Evolutionary conservation across 1,284 basidiomycete genomes (phyloP), one percentile per base, ranked within the genome.

Genomic region (Cryptococcus hybrid): DNA sequence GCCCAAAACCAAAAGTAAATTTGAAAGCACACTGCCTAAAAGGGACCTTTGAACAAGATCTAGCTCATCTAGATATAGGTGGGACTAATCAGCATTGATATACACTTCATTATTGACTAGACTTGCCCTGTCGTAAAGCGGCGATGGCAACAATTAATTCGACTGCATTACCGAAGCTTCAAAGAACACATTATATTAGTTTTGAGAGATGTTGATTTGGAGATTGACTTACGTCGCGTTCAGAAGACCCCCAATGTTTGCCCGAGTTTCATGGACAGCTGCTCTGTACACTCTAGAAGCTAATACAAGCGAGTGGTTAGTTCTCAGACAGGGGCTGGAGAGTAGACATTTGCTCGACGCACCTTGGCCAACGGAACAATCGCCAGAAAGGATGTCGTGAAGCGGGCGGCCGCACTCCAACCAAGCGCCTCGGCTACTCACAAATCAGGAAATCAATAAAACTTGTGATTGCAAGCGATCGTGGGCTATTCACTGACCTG

Each of bases 321-420:
- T 43, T 49, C 5, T 52, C 13, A 52, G 37, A 9, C 37, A 24
- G n/a, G 34, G 8, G 18, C 11, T 42, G 8, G n/a, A 15, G 7
- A 42, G 11, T 12, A 36, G 37, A 42, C 40, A 9, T 36, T 38
- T 24, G 1, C n/a, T 4, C 6, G 3, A 52, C 67, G 42, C 63
- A 87, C 88, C 79, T 88, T 87, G 44, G 89, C 89, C 39, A 94
- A 82, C n/a, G 91, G 91, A 54, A 94, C 82, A 65, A 95, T 92
- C 6, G 90, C 88, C 43, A 92, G 70, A 76, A 94, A 95, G 59
- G 88, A 89, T 71, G 90, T 88, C 5, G 79, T 78, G 70, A 94
- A 95, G n/a, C 89, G 84, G 45, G 88, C 81, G 7, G 84, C 86
- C n/a, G 88, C 88, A 78, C 90, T 88, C 89, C 88, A 90, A 63